Percentiles rank a stretch among this genome's conserved stretches.
Evolutionary conservation across 495 filamentous ascomycete species (phyloP).

Genomic region (Annulohypoxylon bovei): DNA sequence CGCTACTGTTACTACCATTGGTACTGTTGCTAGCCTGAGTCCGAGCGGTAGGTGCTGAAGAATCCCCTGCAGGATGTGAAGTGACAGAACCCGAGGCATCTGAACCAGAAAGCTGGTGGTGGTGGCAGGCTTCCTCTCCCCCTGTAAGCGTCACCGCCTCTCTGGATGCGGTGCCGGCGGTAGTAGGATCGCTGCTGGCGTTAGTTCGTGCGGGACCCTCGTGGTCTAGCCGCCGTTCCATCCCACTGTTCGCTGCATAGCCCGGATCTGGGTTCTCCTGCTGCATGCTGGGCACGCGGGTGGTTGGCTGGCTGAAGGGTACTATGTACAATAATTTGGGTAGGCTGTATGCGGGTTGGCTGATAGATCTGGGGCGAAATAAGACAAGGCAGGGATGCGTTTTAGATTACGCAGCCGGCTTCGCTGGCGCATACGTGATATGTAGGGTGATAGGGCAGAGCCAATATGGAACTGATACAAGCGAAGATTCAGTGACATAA

Average conservation of each 20-base stretch:
- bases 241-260: constrained; percentile 23
- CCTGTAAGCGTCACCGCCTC: constrained; percentile 29
- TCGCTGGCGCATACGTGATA: constrained; percentile 5
- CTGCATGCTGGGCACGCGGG: constrained; percentile 12
- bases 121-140: background rate
- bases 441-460: constrained; percentile 6
- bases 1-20: background rate
- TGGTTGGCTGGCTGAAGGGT: background rate
- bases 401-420: constrained; percentile 22
- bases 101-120: constrained; percentile 20
- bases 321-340: background rate
- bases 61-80: constrained; percentile 1
- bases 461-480: constrained; percentile 11
- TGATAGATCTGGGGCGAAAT: constrained; percentile 12
- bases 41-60: background rate
- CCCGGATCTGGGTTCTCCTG: constrained; percentile 20
- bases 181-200: background rate
- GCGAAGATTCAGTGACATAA: constrained; percentile 1
- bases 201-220: constrained; percentile 6
- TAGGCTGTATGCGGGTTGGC: background rate
- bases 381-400: constrained; percentile 17
- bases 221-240: constrained; percentile 26
- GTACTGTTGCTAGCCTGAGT: background rate
- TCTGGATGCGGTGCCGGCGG: constrained; percentile 8
- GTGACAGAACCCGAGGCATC: constrained; percentile 13